A percentile compares a stretch with the other conserved stretches of the same genome.
phyloP scores from a whole-genome alignment of 768 basidiomycete genomes.

The Rubroboletus satanas region DNA sequence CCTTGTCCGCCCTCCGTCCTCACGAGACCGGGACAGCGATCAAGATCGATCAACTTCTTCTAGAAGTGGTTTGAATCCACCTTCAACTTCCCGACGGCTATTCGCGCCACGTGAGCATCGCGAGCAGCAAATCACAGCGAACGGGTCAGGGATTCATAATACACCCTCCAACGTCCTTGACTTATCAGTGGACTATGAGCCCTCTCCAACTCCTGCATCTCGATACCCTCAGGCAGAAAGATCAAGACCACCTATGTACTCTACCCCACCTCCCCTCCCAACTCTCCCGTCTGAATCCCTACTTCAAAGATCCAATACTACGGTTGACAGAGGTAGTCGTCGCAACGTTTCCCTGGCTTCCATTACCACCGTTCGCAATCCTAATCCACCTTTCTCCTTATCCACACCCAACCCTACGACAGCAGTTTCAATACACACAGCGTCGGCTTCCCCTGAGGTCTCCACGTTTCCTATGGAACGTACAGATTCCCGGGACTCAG shows the following conservation, averaged over 20 bases:
- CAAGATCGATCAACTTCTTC: slow-evolving; percentile 26
- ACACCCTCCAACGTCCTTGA: slow-evolving; percentile 28
- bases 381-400: slow-evolving; percentile 41
- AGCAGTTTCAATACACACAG: slow-evolving; percentile 62
- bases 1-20: slow-evolving; percentile 24
- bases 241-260: slow-evolving; percentile 41
- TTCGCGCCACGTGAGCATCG: slow-evolving; percentile 57
- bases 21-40: slow-evolving; percentile 27
- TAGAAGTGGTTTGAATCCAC: slow-evolving; percentile 18
- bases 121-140: slow-evolving; percentile 34
- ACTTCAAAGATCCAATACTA: slow-evolving; percentile 22
- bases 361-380: slow-evolving; percentile 43
- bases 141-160: slow-evolving; percentile 14
- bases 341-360: slow-evolving; percentile 45
- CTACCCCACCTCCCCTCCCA: slow-evolving; percentile 58
- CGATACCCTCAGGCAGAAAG: slow-evolving; percentile 38
- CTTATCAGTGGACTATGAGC: slow-evolving; percentile 36
- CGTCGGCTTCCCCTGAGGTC: slow-evolving; percentile 43
- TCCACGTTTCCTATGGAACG: slow-evolving; percentile 36
- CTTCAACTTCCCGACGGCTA: slow-evolving; percentile 46
- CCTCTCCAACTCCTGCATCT: slow-evolving; percentile 44
- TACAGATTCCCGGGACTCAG: slow-evolving; percentile 45
- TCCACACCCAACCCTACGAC: slow-evolving; percentile 62
- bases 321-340: slow-evolving; percentile 29
- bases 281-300: slow-evolving; percentile 56